Conservation (phyloP, 176 grass and related monocot species). For the Alopecurus myosuroides region DNA sequence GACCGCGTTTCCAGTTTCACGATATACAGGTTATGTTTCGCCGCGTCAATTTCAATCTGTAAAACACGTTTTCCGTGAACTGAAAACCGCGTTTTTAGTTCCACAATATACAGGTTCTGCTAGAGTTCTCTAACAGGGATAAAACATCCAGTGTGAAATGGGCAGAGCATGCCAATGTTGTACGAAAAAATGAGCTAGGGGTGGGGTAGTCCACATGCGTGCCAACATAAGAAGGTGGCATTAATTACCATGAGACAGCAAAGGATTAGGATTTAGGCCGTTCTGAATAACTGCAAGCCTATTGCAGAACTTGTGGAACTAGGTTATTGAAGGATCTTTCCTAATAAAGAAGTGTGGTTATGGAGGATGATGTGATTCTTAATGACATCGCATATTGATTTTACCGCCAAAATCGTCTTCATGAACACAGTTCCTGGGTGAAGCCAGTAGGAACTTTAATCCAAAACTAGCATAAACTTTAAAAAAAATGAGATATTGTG, state of each 20-base stretch:
- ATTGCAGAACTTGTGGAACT: not conserved
- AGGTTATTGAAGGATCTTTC: not conserved
- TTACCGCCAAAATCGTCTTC: not conserved
- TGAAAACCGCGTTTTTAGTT: no score
- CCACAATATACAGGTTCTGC: no score
- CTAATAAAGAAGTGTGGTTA: not conserved
- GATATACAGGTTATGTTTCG: no score
- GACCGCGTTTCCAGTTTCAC: no score
- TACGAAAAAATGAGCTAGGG: not conserved
- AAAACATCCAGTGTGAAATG: not conserved
- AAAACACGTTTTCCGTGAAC: no score
- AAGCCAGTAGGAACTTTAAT: not conserved
- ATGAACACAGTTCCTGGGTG: not conserved
- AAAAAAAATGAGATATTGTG: not conserved
- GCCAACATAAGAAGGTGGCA: not conserved
- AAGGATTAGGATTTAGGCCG: not conserved
- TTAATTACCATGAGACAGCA: not conserved
- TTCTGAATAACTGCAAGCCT: conserved; percentile 7
- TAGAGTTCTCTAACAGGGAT: no score
- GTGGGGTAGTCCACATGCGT: not conserved
- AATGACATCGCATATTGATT: not conserved
- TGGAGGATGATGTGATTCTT: not conserved
- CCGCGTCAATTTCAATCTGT: no score
- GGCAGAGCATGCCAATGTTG: not conserved
- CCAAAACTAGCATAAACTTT: not conserved